Evolutionary conservation across 2,329 filamentous ascomycete species (phyloP).

Genomic region (Lecanosticta acicola): DNA sequence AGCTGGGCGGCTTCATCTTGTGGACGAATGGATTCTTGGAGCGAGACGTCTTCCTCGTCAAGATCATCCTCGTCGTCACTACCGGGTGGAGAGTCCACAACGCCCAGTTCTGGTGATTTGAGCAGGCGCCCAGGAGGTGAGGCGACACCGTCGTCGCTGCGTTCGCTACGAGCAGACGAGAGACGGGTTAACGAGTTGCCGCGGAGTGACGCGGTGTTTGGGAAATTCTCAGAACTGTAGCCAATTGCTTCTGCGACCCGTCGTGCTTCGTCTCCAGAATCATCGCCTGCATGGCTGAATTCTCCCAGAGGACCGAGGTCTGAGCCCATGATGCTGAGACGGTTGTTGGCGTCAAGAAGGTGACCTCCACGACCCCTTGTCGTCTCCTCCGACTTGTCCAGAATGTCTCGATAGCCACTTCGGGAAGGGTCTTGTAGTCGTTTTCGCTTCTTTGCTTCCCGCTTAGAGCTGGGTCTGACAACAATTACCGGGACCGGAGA

Average conservation of each 20-base stretch:
- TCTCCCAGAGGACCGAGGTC: conserved; percentile 32
- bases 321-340: conserved; percentile 40
- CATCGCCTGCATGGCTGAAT: conserved; percentile 22
- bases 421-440: conserved; percentile 69
- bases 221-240: conserved; percentile 16
- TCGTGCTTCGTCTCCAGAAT: conserved; percentile 33
- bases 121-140: conserved; percentile 43
- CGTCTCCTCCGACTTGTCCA: conserved; percentile 54
- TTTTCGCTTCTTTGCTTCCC: conserved; percentile 84
- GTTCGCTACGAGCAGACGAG: conserved; percentile 24
- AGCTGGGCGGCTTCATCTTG: conserved; percentile 32
- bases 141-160: conserved; percentile 34
- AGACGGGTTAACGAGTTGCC: conserved; percentile 26
- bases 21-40: conserved; percentile 25
- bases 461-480: conserved; percentile 78
- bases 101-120: conserved; percentile 31
- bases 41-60: conserved; percentile 20
- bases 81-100: conserved; percentile 25
- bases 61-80: conserved; percentile 22
- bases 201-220: conserved; percentile 13
- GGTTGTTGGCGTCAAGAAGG: conserved; percentile 47
- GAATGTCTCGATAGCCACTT: conserved; percentile 70
- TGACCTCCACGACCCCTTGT: conserved; percentile 44
- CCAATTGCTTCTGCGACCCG: conserved; percentile 39
- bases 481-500: conserved; percentile 91